Conservation (phyloP, 106 monocot species). For the Dendrobium officinale region DNA sequence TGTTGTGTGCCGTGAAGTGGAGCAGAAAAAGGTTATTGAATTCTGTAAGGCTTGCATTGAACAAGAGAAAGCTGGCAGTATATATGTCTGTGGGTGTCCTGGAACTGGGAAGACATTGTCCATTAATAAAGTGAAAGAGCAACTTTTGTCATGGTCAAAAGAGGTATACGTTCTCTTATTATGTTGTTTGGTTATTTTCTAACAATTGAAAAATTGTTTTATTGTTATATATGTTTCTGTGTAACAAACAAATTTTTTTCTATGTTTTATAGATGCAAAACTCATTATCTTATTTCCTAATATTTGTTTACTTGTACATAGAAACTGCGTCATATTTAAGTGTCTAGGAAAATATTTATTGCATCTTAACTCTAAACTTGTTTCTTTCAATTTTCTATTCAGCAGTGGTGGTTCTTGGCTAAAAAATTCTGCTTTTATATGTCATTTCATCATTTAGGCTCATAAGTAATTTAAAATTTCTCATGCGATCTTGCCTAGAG, state of each 20-base stretch:
- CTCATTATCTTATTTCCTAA: neutral
- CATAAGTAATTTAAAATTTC: neutral
- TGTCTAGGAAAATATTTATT: neutral
- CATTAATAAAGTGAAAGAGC: conserved; percentile 41
- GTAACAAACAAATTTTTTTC: neutral
- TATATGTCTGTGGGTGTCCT: conserved; percentile 93
- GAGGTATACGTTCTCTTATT: conserved; percentile 30
- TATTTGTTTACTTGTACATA: neutral
- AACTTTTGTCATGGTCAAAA: conserved; percentile 51
- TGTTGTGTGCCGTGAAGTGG: conserved; percentile 71
- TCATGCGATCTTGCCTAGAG: neutral
- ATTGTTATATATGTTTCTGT: neutral
- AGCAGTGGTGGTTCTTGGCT: neutral
- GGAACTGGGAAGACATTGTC: conserved; percentile 94
- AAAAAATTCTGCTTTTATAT: neutral
- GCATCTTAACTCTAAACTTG: conserved; percentile 2
- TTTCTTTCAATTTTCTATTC: neutral
- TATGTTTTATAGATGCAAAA: neutral
- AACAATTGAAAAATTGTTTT: neutral
- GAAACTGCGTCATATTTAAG: neutral
- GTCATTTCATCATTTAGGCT: neutral
- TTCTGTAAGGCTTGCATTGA: conserved; percentile 66
- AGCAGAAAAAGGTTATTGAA: conserved; percentile 63
- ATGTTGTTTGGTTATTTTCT: neutral
- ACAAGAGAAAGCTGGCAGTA: conserved; percentile 51